Conservation (phyloP, 805 yeast species). For the Kodamaea neixiangensis region DNA sequence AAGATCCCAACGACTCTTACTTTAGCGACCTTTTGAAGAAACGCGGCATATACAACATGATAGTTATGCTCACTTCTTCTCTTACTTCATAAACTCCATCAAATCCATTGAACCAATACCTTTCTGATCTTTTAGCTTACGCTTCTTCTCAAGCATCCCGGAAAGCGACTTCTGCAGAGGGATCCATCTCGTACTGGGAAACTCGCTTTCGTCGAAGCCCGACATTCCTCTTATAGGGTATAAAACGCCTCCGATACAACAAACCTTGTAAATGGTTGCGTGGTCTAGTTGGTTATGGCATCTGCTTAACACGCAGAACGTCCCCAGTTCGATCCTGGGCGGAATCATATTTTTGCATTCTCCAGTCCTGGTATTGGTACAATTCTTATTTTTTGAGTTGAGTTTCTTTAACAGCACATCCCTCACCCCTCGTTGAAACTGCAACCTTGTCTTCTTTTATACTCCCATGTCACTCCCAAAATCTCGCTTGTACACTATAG, state of each 20-base stretch:
- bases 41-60: slow-evolving; percentile 52
- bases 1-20: slow-evolving; percentile 44
- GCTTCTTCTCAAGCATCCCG: slow-evolving; percentile 71
- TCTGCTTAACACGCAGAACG: slow-evolving; percentile 99
- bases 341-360: slow-evolving; percentile 60
- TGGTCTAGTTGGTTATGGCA: slow-evolving; percentile 99
- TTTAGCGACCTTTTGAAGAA: slow-evolving; percentile 40
- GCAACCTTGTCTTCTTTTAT: neutral
- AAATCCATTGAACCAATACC: slow-evolving; percentile 42
- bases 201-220: slow-evolving; percentile 55
- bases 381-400: too few species aligned
- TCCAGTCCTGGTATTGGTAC: neutral
- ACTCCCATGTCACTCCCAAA: too few species aligned
- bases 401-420: too few species aligned
- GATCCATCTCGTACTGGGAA: slow-evolving; percentile 76
- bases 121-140: slow-evolving; percentile 33
- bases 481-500: too few species aligned
- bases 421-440: too few species aligned
- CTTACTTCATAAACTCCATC: slow-evolving; percentile 35
- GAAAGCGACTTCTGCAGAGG: slow-evolving; percentile 71
- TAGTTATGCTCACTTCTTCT: too few species aligned
- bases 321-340: slow-evolving; percentile 99
- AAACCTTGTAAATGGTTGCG: slow-evolving; percentile 57
- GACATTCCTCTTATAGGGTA: too few species aligned
- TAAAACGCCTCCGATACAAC: too few species aligned